Conservation (phyloP, 2,329 filamentous ascomycete species). For the Epichloe sp. region DNA sequence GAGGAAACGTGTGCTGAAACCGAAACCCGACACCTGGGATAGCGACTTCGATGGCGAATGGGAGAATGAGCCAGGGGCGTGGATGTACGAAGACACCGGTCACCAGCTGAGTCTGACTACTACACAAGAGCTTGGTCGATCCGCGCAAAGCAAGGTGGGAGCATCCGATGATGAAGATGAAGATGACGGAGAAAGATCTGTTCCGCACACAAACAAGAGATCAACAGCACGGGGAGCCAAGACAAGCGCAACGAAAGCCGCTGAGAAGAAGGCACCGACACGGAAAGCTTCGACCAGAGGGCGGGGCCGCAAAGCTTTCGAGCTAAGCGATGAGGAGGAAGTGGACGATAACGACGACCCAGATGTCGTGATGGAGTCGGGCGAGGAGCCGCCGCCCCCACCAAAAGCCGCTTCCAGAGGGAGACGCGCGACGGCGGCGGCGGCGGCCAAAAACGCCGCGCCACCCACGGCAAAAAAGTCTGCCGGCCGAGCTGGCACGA, state of each 20-base stretch:
- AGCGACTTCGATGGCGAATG: slow-evolving; percentile 79
- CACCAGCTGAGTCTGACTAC: slow-evolving; percentile 9
- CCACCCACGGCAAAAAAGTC: slow-evolving; percentile 16
- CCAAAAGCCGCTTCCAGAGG: slow-evolving; percentile 21
- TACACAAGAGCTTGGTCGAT: slow-evolving; percentile 5
- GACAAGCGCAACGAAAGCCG: slow-evolving; percentile 12
- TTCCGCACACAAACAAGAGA: slow-evolving; percentile 20
- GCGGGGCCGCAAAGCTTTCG: slow-evolving; percentile 24
- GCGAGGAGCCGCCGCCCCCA: slow-evolving; percentile 29
- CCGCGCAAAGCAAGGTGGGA: slow-evolving; percentile 12
- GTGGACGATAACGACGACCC: slow-evolving; percentile 32
- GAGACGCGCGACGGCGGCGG: slow-evolving; percentile 8
- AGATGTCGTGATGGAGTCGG: slow-evolving; percentile 41
- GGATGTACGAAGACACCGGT: slow-evolving; percentile 20
- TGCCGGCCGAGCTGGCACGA: slow-evolving; percentile 9
- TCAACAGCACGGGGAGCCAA: slow-evolving; percentile 18
- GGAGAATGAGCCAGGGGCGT: slow-evolving; percentile 61
- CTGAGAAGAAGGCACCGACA: slow-evolving; percentile 29
- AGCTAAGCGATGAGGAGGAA: slow-evolving; percentile 29
- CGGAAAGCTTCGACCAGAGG: slow-evolving; percentile 31
- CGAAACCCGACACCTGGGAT: slow-evolving; percentile 73
- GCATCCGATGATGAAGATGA: slow-evolving; percentile 9
- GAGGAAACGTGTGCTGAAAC: slow-evolving; percentile 42
- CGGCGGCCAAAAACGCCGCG: slow-evolving; percentile 8
- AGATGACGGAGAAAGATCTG: slow-evolving; percentile 10